Evolutionary conservation across 1,284 basidiomycete genomes (phyloP).

Genomic region (Ustilago xerochloae): DNA sequence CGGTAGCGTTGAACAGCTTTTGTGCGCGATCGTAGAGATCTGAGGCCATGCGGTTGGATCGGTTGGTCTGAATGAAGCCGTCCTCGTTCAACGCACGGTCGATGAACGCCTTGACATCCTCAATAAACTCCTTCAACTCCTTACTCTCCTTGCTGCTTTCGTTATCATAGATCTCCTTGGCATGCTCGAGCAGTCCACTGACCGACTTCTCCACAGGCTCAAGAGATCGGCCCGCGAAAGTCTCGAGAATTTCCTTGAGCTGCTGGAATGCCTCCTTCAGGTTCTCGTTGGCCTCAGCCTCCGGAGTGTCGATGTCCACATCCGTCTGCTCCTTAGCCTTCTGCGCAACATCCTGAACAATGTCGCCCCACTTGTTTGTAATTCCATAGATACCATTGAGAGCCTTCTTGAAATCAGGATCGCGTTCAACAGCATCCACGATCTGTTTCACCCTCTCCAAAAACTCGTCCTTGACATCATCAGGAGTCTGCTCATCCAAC

Average conservation of each 20-base stretch:
- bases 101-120: constrained; percentile 51
- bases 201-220: constrained; percentile 65
- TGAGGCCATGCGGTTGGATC: constrained; percentile 43
- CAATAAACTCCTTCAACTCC: constrained; percentile 68
- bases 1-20: constrained; percentile 41
- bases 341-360: constrained; percentile 69
- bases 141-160: constrained; percentile 51
- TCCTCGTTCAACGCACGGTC: constrained; percentile 51
- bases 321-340: constrained; percentile 69
- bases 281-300: constrained; percentile 69
- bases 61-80: constrained; percentile 45
- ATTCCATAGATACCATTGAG: constrained; percentile 69
- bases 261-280: constrained; percentile 69
- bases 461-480: constrained; percentile 70
- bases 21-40: constrained; percentile 52
- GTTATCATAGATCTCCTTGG: constrained; percentile 69
- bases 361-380: constrained; percentile 70
- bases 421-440: constrained; percentile 59
- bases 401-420: constrained; percentile 69
- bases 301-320: constrained; percentile 68
- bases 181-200: constrained; percentile 67
- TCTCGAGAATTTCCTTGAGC: constrained; percentile 69
- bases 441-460: constrained; percentile 70
- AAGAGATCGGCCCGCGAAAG: constrained; percentile 64
- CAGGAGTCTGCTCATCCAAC: constrained; percentile 70